These are phyloP conservation scores for Kwoniella shandongensis DNA, from an alignment of 768 basidiomycete species.

Conservation along the genomic window DNA sequence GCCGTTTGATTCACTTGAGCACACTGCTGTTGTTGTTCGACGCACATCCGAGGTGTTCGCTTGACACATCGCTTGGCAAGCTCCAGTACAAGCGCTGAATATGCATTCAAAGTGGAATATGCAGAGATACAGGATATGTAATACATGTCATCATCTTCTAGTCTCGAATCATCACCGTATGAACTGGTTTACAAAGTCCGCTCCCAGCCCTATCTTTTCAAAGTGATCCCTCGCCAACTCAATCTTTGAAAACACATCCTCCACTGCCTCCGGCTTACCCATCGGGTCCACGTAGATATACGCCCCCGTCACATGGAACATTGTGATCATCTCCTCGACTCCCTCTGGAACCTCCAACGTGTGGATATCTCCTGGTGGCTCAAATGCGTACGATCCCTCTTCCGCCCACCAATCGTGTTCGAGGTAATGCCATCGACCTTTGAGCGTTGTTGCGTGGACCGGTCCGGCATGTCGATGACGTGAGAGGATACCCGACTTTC, in stretches of 20 bases:
- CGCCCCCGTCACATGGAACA: slow-evolving; percentile 25
- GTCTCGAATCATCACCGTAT: slow-evolving; percentile 8
- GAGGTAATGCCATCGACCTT: slow-evolving; percentile 21
- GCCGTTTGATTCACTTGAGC: no score
- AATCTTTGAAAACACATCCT: slow-evolving; percentile 26
- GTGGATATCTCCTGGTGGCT: slow-evolving; percentile 25
- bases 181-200: slow-evolving; percentile 20
- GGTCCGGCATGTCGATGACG: slow-evolving; percentile 24
- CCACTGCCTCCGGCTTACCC: slow-evolving; percentile 19
- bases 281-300: slow-evolving; percentile 24
- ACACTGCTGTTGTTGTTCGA: no score
- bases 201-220: slow-evolving; percentile 22
- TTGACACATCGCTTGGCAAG: no score
- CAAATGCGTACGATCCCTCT: slow-evolving; percentile 23
- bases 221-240: slow-evolving; percentile 22
- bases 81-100: no score
- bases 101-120: no score
- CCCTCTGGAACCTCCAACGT: slow-evolving; percentile 24
- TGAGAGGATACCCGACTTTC: slow-evolving; percentile 23
- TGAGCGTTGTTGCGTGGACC: slow-evolving; percentile 17
- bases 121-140: neutral
- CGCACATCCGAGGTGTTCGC: no score
- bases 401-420: slow-evolving; percentile 27
- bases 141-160: neutral
- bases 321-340: slow-evolving; percentile 26